Base-by-base conservation (phyloP, 768 basidiomycete genomes). In the Boletellus ananas region DNA sequence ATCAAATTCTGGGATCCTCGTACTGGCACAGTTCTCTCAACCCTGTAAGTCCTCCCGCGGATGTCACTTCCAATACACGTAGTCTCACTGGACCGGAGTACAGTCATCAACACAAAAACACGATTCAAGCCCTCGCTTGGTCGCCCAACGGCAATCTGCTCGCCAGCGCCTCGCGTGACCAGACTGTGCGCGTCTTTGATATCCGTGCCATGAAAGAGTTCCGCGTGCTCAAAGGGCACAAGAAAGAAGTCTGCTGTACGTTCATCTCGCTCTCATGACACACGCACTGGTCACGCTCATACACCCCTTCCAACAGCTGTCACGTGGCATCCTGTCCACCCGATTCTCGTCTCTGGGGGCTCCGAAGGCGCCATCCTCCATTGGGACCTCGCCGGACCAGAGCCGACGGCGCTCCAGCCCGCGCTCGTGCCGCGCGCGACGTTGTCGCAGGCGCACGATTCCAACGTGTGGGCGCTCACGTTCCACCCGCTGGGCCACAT, bases 1-100 rank as follows among this genome's bases (percentile, higher is more conserved):
- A 92, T 98, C 70, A 98, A 98, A 62, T 99, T 99, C 71, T 99
- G 96, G 96, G 96, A 99, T 67, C 96, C 96, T 18, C 79, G 96
- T 34, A 92, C 91, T 10, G 91, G 89, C 33, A 94, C 90, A 0
- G 83, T 85, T 10, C 78, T 99, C 7, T 91, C 92, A 6, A 96
- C 94, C 0, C 71, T 97, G 94, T 94, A 65, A 52, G 86, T 70
- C 17, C 17, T 41, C 38, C 25, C 12, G 11, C 27, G 10, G 16
- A 17, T 29, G 13, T 27, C 18, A 4, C 29, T 16, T 10, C 23
- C 21, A 14, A 34, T 10, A 25, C 12, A 8, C 9, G 11, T 7
- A 38, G 3, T 45, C 21, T 43, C 27, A 49, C 4, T 38, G 8
- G 42, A 17, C 5, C 11, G 2, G 11, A 3, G 45, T 8, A 37